Percentiles rank a stretch among this genome's conserved stretches.
These are phyloP conservation scores for Phialophora macrospora DNA, from an alignment of 2,329 filamentous ascomycete genomes.

Conservation along the genomic window DNA sequence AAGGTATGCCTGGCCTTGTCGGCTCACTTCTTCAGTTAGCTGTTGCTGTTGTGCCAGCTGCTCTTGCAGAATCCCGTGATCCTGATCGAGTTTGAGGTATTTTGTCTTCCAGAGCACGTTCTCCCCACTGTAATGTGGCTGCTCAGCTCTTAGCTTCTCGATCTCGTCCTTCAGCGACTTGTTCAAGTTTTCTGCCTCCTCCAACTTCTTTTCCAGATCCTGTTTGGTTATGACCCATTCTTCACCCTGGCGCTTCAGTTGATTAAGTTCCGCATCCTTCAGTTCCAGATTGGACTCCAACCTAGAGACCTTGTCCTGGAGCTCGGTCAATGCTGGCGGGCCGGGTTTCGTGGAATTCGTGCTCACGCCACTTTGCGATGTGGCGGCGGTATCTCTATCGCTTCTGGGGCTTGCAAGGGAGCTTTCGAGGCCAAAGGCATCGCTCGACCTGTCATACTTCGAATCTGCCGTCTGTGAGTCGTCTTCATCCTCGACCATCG, in stretches of 20 bases:
- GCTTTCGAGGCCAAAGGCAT: slow-evolving; percentile 66
- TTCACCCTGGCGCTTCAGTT: slow-evolving; percentile 49
- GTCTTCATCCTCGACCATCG: slow-evolving; percentile 94
- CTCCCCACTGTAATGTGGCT: slow-evolving; percentile 32
- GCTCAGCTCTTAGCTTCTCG: slow-evolving; percentile 50
- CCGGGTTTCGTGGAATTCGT: slow-evolving; percentile 78
- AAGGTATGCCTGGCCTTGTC: slow-evolving; percentile 80
- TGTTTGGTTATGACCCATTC: slow-evolving; percentile 69
- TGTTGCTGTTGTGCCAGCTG: slow-evolving; percentile 75
- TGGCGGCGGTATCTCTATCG: slow-evolving; percentile 54
- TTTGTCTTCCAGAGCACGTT: slow-evolving; percentile 60
- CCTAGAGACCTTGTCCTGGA: slow-evolving; percentile 73
- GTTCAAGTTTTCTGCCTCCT: slow-evolving; percentile 76
- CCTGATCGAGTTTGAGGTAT: slow-evolving; percentile 58
- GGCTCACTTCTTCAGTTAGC: slow-evolving; percentile 83
- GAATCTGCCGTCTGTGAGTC: slow-evolving; percentile 64
- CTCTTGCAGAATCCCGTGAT: slow-evolving; percentile 69
- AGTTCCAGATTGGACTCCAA: slow-evolving; percentile 71
- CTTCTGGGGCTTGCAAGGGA: slow-evolving; percentile 48
- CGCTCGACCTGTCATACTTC: slow-evolving; percentile 63
- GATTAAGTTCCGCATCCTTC: slow-evolving; percentile 72
- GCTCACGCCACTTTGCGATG: slow-evolving; percentile 49
- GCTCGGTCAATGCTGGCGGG: slow-evolving; percentile 73
- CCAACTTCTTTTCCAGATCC: slow-evolving; percentile 73
- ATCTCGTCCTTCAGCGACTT: slow-evolving; percentile 79